Conservation (phyloP, 768 basidiomycete genomes). For the Tricholoma terreum region DNA sequence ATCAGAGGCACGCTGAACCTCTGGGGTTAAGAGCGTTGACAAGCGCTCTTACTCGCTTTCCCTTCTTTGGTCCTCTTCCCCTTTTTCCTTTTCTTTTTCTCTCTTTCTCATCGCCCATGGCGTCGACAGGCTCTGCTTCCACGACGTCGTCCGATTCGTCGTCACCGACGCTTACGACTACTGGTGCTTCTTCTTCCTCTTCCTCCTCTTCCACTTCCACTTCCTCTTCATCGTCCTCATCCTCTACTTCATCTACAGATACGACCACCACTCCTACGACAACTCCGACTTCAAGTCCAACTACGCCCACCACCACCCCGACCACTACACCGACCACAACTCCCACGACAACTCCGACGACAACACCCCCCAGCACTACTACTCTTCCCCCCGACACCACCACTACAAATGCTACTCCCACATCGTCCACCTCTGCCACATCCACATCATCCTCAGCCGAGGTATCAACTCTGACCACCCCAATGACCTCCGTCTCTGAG, state of each 20-base stretch:
- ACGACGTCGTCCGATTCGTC: background rate
- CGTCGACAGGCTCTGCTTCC: too few species aligned
- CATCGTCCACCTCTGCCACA: background rate
- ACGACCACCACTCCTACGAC: background rate
- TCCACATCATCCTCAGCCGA: background rate
- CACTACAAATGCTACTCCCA: background rate
- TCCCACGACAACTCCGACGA: background rate
- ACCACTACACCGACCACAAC: background rate
- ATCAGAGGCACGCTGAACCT: too few species aligned
- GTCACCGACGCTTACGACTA: background rate
- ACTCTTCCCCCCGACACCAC: background rate
- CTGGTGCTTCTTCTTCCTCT: background rate
- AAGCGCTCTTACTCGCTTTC: too few species aligned
- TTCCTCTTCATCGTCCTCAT: background rate
- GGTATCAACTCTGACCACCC: background rate
- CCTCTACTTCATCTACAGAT: background rate
- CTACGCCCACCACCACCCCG: background rate
- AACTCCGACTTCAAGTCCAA: background rate
- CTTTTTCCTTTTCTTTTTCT: too few species aligned
- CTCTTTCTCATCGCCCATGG: too few species aligned
- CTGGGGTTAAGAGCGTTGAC: too few species aligned
- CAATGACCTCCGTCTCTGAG: slow-evolving; percentile 3
- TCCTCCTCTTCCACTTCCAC: background rate
- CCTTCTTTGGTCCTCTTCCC: too few species aligned
- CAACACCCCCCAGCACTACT: too few species aligned